These are phyloP conservation scores for Debaryomyces castellii DNA, from an alignment of 805 yeast genomes.

Conservation along the genomic window DNA sequence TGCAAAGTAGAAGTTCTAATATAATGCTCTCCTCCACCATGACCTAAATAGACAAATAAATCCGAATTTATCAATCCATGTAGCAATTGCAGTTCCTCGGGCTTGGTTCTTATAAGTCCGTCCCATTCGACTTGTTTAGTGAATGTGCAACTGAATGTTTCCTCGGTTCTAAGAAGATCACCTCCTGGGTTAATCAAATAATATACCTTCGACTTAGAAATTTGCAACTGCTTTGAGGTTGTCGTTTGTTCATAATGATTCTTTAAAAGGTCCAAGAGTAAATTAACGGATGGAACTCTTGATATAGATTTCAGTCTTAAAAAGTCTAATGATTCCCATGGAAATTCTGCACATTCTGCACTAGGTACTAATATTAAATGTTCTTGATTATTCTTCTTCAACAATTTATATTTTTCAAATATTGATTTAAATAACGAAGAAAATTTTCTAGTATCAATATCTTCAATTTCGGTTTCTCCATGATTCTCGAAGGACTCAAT, in stretches of 20 bases:
- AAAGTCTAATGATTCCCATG: slow-evolving; percentile 84
- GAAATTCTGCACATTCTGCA: slow-evolving; percentile 62
- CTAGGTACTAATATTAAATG: slow-evolving; percentile 76
- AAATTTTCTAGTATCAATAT: slow-evolving; percentile 57
- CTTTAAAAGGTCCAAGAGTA: slow-evolving; percentile 40
- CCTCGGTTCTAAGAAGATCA: slow-evolving; percentile 70
- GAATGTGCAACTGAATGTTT: slow-evolving; percentile 31
- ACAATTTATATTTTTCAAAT: slow-evolving; percentile 26
- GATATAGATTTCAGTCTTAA: slow-evolving; percentile 58
- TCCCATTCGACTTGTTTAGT: slow-evolving; percentile 14
- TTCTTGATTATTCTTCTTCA: slow-evolving; percentile 14
- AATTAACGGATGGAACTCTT: slow-evolving; percentile 65
- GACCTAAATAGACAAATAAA: slow-evolving; percentile 81
- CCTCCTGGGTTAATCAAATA: slow-evolving; percentile 81
- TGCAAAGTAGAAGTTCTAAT: slow-evolving; percentile 53
- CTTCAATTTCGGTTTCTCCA: slow-evolving; percentile 67
- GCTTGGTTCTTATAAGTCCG: slow-evolving; percentile 55
- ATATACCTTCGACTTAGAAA: slow-evolving; percentile 19
- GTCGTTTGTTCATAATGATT: not conserved
- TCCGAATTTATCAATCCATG: slow-evolving; percentile 37
- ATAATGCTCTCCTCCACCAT: slow-evolving; percentile 94
- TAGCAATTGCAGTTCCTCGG: slow-evolving; percentile 54
- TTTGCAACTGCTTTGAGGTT: not conserved
- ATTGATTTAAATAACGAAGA: slow-evolving; percentile 50
- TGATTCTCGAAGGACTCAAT: slow-evolving; percentile 59